Evolutionary conservation across 495 filamentous ascomycete species (phyloP).

Genomic region (Aspergillus funiculosus): DNA sequence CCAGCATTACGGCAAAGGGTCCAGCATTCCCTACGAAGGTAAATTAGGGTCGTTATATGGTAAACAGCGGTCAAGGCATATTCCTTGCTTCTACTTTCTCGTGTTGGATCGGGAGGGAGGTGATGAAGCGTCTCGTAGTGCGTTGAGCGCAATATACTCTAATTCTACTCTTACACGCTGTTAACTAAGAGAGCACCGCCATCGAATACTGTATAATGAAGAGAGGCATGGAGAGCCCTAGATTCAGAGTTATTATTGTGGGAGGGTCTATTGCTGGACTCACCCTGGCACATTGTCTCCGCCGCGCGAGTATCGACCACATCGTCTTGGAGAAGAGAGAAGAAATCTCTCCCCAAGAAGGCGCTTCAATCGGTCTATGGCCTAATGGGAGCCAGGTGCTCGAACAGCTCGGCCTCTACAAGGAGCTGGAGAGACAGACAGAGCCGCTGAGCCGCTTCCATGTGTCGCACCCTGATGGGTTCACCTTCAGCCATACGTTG

Average conservation of each 20-base stretch:
- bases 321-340: conserved; percentile 41
- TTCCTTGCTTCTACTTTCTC: too few species aligned
- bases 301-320: conserved; percentile 43
- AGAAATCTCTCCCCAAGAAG: conserved; percentile 33
- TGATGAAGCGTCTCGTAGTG: too few species aligned
- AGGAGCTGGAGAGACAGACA: conserved; percentile 19
- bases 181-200: too few species aligned
- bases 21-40: too few species aligned
- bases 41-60: too few species aligned
- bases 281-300: conserved; percentile 41
- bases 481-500: conserved; percentile 6
- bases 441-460: conserved; percentile 7
- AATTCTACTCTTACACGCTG: too few species aligned
- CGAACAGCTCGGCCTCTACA: conserved; percentile 43
- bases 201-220: too few species aligned
- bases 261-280: conserved; percentile 48
- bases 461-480: conserved; percentile 13
- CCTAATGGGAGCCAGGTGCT: conserved; percentile 36
- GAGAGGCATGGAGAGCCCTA: background rate
- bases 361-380: conserved; percentile 32
- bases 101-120: too few species aligned
- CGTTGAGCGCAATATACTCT: too few species aligned
- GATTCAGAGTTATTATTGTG: conserved; percentile 44
- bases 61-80: too few species aligned
- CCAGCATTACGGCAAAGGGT: too few species aligned